Percentiles rank a stretch among this genome's conserved stretches.
Evolutionary conservation across 768 basidiomycete species (phyloP).

Genomic region (Boletus subparvulus): DNA sequence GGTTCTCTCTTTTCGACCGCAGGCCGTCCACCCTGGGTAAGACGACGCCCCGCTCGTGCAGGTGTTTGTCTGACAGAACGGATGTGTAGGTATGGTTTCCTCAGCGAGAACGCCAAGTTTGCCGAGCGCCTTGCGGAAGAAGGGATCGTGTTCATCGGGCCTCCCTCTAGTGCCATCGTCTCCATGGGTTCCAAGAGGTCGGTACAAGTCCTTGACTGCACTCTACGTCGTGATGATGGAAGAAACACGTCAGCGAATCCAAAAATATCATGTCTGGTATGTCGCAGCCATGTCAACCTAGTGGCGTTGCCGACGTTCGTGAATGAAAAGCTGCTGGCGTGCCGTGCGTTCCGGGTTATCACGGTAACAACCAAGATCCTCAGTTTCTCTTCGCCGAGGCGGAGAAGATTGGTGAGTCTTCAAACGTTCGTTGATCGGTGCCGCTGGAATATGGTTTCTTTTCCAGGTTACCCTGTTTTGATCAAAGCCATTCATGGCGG

Average conservation of each 20-base stretch:
- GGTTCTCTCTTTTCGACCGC: neutral
- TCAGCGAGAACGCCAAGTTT: constrained; percentile 89
- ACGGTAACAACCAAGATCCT: constrained; percentile 78
- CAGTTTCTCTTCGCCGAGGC: constrained; percentile 68
- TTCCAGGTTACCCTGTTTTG: constrained; percentile 78
- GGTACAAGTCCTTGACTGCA: constrained; percentile 1
- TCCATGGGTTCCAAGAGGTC: constrained; percentile 97
- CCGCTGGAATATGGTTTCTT: neutral
- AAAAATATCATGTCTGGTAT: constrained; percentile 91
- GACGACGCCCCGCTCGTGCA: neutral
- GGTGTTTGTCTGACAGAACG: neutral
- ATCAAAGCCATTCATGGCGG: constrained; percentile 98
- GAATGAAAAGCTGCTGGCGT: constrained; percentile 70
- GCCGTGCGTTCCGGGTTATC: constrained; percentile 93
- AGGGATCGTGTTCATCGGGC: constrained; percentile 89
- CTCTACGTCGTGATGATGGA: neutral
- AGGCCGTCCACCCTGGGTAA: constrained; percentile 94
- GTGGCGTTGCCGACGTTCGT: constrained; percentile 5
- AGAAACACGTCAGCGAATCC: constrained; percentile 61
- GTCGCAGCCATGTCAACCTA: constrained; percentile 12
- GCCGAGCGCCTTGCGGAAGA: constrained; percentile 70
- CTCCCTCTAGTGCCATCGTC: constrained; percentile 81
- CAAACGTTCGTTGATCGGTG: neutral
- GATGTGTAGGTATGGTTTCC: constrained; percentile 72
- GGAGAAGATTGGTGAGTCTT: constrained; percentile 57